Evolutionary conservation across 2,329 filamentous ascomycete genomes (phyloP).

Genomic region (Aspergillus floridensis): DNA sequence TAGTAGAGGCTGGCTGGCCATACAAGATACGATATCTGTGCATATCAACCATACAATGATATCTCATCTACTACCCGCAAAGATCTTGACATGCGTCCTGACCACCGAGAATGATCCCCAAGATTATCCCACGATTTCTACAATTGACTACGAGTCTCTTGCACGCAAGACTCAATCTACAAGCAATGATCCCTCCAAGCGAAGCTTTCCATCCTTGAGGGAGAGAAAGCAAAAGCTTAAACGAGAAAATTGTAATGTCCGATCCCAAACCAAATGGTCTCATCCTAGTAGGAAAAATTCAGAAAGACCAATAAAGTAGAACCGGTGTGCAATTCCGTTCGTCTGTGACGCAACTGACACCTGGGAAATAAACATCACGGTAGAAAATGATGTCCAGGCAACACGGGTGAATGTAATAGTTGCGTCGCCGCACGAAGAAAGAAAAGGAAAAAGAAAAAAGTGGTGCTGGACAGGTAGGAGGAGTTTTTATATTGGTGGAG

Average conservation of each 20-base stretch:
- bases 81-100: too few relatives aligned
- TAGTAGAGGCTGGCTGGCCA: neutral
- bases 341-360: conserved; percentile 81
- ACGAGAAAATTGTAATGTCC: conserved; percentile 48
- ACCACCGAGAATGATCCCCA: too few relatives aligned
- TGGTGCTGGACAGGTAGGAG: neutral
- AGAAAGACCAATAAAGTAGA: conserved; percentile 51
- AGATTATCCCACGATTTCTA: neutral
- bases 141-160: neutral
- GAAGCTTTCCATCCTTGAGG: neutral
- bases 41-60: too few relatives aligned
- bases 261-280: conserved; percentile 53
- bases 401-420: conserved; percentile 69
- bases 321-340: conserved; percentile 73
- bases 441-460: conserved; percentile 49
- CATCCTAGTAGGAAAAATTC: conserved; percentile 42
- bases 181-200: neutral
- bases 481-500: conserved; percentile 25
- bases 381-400: conserved; percentile 65
- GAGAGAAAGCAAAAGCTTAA: too few relatives aligned
- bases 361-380: conserved; percentile 52
- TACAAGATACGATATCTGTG: neutral
- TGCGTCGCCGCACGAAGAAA: conserved; percentile 78
- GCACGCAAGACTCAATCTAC: neutral
- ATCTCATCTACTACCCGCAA: too few relatives aligned